Conservation (phyloP, 768 basidiomycete genomes). For the Boletus reticulatus region DNA sequence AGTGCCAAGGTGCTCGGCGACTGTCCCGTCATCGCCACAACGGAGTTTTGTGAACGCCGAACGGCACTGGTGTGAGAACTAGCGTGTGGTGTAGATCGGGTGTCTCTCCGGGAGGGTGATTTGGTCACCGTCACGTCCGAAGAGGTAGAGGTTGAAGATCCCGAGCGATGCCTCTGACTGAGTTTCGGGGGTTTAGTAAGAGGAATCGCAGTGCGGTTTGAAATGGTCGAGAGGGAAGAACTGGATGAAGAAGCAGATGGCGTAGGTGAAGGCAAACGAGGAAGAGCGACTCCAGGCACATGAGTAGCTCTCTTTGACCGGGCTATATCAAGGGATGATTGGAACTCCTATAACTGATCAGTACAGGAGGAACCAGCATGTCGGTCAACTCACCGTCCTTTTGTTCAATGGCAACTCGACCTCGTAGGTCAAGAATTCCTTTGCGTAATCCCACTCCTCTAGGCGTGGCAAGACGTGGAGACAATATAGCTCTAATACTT, state of each 20-base stretch:
- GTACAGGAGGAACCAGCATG: background rate
- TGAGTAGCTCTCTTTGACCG: conserved; percentile 25
- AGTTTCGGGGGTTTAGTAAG: conserved; percentile 13
- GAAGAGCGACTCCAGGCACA: conserved; percentile 22
- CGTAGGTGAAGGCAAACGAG: conserved; percentile 44
- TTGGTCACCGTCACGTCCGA: conserved; percentile 29
- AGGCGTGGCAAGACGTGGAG: conserved; percentile 69
- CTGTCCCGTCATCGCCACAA: conserved; percentile 15
- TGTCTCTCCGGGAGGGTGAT: conserved; percentile 2
- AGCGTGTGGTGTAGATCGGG: conserved; percentile 6
- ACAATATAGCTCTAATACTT: conserved; percentile 74
- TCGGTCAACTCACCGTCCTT: conserved; percentile 47
- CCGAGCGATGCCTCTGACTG: conserved; percentile 10
- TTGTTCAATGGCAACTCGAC: conserved; percentile 51
- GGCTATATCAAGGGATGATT: conserved; percentile 28
- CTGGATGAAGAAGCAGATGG: conserved; percentile 58
- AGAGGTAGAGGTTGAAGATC: conserved; percentile 22
- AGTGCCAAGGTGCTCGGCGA: conserved; percentile 36
- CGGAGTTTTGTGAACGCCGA: conserved; percentile 10
- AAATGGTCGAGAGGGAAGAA: conserved; percentile 69
- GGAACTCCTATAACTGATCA: conserved; percentile 33
- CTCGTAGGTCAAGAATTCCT: conserved; percentile 74
- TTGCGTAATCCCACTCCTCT: conserved; percentile 78
- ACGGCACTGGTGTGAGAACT: conserved; percentile 14
- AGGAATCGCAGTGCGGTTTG: conserved; percentile 71